These are phyloP conservation scores for Pseudocercospora fijiensis DNA, from an alignment of 2,329 filamentous ascomycete genomes.

Conservation along the genomic window DNA sequence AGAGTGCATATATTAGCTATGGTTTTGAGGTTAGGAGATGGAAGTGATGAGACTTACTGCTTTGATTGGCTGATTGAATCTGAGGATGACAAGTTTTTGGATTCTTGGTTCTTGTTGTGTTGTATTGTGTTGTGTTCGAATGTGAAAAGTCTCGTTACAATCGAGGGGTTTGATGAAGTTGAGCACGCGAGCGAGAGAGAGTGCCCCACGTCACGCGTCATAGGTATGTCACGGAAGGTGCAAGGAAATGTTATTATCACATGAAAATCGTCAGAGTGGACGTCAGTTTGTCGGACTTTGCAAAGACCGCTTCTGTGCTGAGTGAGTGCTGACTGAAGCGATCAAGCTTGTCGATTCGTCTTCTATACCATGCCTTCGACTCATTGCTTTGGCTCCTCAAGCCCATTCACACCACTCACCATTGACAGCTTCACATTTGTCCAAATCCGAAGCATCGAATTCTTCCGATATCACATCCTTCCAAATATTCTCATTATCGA, in stretches of 20 bases:
- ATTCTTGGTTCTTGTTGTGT: too few species aligned
- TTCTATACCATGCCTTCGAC: too few species aligned
- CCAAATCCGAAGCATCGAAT: constrained; percentile 33
- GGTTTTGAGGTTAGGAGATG: background rate
- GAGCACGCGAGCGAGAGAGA: constrained; percentile 6
- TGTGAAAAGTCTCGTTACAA: constrained; percentile 7
- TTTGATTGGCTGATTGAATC: background rate
- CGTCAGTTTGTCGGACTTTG: background rate
- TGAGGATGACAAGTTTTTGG: background rate
- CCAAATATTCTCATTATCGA: constrained; percentile 38
- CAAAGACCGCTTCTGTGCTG: background rate
- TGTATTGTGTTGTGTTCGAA: background rate
- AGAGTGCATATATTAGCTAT: background rate
- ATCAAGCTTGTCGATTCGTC: too few species aligned
- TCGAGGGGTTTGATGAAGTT: constrained; percentile 5
- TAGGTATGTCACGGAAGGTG: constrained; percentile 6
- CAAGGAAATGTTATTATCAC: background rate
- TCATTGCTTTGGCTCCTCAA: constrained; percentile 11
- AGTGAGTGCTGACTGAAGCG: constrained; percentile 11
- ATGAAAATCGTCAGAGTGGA: background rate
- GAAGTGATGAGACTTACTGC: background rate
- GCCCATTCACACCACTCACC: constrained; percentile 11
- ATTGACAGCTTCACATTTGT: constrained; percentile 21
- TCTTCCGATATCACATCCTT: constrained; percentile 31
- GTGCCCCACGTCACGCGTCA: constrained; percentile 2